These are phyloP conservation scores for Starmerella vaccinii DNA, from an alignment of 805 yeast genomes.

Conservation along the genomic window DNA sequence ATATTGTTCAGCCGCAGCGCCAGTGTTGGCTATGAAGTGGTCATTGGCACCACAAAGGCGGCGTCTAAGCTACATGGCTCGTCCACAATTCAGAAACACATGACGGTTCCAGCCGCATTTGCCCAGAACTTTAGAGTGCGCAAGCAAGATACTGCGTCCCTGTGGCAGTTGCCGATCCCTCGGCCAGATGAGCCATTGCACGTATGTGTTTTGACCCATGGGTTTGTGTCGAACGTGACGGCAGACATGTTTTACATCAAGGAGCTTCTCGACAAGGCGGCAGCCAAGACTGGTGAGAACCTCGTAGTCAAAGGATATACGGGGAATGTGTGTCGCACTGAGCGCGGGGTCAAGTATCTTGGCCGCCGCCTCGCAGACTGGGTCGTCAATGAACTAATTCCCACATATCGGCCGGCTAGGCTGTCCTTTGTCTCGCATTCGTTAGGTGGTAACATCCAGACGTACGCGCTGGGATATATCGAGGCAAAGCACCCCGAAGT, in stretches of 20 bases:
- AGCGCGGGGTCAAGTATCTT: conserved; percentile 71
- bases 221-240: conserved; percentile 78
- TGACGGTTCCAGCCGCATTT: conserved; percentile 1
- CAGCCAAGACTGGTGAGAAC: conserved; percentile 42
- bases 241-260: conserved; percentile 85
- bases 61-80: conserved; percentile 17
- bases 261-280: conserved; percentile 57
- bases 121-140: conserved; percentile 26
- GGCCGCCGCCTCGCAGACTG: conserved; percentile 75
- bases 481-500: conserved; percentile 53
- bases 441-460: conserved; percentile 83
- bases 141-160: conserved; percentile 47
- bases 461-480: conserved; percentile 80
- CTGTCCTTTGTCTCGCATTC: conserved; percentile 91
- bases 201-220: conserved; percentile 79
- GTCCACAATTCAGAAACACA: conserved; percentile 4
- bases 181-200: conserved; percentile 53
- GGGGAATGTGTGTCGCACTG: conserved; percentile 81
- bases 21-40: conserved; percentile 54
- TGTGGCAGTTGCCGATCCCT: conserved; percentile 67
- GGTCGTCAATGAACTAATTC: conserved; percentile 46
- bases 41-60: conserved; percentile 36
- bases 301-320: conserved; percentile 72
- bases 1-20: conserved; percentile 61
- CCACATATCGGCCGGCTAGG: conserved; percentile 39